Evolutionary conservation across 1,284 basidiomycete genomes (phyloP), one percentile per base, ranked within the genome.

Genomic region (Cryptococcus sp.): DNA sequence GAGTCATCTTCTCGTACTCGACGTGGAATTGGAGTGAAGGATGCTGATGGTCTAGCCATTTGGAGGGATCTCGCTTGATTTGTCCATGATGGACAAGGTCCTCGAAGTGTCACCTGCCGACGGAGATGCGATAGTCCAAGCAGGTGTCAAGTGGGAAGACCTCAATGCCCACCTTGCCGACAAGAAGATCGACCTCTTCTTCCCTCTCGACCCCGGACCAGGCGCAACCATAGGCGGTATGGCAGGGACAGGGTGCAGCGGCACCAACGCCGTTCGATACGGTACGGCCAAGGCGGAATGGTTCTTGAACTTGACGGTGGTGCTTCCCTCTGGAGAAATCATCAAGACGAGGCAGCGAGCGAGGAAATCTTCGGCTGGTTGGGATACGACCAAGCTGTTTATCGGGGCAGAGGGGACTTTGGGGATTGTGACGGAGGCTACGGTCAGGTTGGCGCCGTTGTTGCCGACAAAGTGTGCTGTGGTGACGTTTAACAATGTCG

Each of bases 341-440:
- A 92, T 97, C 69, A 94, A 93, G 68, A 97, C 93, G 0, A 82
- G 93, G 2, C 79, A 82, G 35, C 76, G 88, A 32, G 85, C 93
- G 0, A 77, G 78, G 41, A 97, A 97, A 68, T 93, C 88, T 0
- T 85, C 87, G 0, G 90, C 90, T 0, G 93, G 93, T 1, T 92
- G 89, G 47, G 92, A 97, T 62, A 77, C 82, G 1, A 93, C 90
- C 1, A 91, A 93, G 60, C 72, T 97, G 16, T 97, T 97, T 74
- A 86, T 95, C 45, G 92, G 93, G 18, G 87, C 91, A 0, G 93
- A 97, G 67, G 93, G 93, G 1, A 97, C 92, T 0, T 74, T 97
- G 22, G 93, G 93, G 0, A 88, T 97, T 47, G 80, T 97, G 28
- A 93, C 89, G 0, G 92, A 95, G 78, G 87, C 84, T 1, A 93